These are phyloP conservation scores for Fusarium scirpi DNA, from an alignment of 2,329 filamentous ascomycete species.

Conservation along the genomic window DNA sequence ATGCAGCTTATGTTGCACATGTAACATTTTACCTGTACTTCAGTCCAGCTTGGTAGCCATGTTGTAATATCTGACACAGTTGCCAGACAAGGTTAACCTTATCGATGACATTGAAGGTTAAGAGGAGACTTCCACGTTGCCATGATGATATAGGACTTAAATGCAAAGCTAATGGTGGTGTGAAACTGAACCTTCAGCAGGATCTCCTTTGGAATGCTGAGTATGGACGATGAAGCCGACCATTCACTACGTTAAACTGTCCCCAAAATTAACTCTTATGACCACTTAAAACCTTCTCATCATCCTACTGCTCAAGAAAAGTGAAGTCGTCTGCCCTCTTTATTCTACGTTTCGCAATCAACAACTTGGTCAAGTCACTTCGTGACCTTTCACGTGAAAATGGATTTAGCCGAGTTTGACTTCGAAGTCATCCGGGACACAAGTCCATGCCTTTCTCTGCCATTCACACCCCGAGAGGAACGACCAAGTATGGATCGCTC, in stretches of 20 bases:
- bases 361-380: too few relatives aligned
- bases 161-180: neutral
- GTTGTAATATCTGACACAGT: too few relatives aligned
- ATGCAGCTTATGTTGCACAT: too few relatives aligned
- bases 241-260: neutral
- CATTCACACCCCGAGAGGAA: neutral
- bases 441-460: neutral
- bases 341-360: too few relatives aligned
- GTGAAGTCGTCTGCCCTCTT: too few relatives aligned
- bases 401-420: conserved; percentile 10
- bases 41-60: too few relatives aligned
- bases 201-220: neutral
- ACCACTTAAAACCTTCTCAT: neutral
- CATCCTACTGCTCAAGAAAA: too few relatives aligned
- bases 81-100: too few relatives aligned
- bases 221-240: neutral
- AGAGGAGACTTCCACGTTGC: neutral
- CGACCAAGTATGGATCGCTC: neutral
- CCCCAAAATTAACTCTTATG: neutral
- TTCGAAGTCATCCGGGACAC: conserved; percentile 12
- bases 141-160: neutral
- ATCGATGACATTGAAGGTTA: too few relatives aligned
- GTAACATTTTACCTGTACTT: too few relatives aligned
- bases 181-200: neutral
- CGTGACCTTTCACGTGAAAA: too few relatives aligned